Percentiles rank a stretch among this genome's conserved stretches.
Evolutionary conservation across 225 moss, liverwort and hornwort genomes (phyloP).

Genomic region (Bryoerythrophyllum caledonicum): DNA sequence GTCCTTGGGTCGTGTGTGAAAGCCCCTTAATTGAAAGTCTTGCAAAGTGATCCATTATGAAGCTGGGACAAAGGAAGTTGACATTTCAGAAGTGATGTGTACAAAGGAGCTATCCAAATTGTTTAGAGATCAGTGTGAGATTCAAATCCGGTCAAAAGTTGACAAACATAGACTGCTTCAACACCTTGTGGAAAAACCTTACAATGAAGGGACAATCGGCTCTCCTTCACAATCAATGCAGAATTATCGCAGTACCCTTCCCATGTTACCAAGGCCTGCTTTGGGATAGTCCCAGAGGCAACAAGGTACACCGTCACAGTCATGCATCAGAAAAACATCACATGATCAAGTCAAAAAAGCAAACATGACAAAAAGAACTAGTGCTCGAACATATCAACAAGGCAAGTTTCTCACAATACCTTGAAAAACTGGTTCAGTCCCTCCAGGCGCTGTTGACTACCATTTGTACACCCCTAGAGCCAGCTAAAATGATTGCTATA

Average conservation of each 20-base stretch:
- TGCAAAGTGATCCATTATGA: no score
- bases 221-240: background rate
- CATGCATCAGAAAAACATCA: background rate
- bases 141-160: background rate
- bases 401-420: no score
- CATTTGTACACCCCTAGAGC: no score
- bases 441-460: no score
- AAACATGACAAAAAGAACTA: no score
- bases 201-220: background rate
- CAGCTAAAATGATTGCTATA: no score
- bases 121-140: background rate
- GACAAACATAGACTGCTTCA: background rate
- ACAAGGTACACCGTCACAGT: background rate
- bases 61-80: no score
- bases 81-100: background rate
- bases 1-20: no score
- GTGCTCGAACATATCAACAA: no score
- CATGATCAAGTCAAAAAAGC: no score
- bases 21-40: no score
- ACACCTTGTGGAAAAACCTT: background rate
- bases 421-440: no score
- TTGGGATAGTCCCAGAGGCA: background rate
- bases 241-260: background rate
- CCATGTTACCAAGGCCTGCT: background rate
- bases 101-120: background rate